Percentiles rank a stretch among this genome's conserved stretches.
Evolutionary conservation across 2,329 filamentous ascomycete species (phyloP).

Genomic region (Sclerotinia subarctica): DNA sequence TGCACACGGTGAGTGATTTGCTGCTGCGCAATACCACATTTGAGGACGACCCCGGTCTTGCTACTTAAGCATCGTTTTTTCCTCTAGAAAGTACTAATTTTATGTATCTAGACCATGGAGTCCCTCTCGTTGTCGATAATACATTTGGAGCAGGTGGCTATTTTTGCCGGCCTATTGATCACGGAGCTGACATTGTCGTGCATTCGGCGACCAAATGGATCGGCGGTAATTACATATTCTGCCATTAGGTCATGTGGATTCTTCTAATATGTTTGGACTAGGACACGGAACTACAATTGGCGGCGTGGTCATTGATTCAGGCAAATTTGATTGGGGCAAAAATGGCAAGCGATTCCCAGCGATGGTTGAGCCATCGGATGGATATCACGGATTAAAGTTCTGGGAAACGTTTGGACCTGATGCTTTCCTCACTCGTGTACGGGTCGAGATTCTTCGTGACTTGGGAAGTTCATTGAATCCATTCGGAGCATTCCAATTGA

Average conservation of each 20-base stretch:
- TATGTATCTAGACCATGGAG: slow-evolving; percentile 42
- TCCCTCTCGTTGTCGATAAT: slow-evolving; percentile 73
- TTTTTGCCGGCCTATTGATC: slow-evolving; percentile 79
- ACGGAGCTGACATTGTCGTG: slow-evolving; percentile 89
- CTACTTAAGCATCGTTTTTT: neutral
- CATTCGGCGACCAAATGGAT: slow-evolving; percentile 98
- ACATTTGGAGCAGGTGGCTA: slow-evolving; percentile 92
- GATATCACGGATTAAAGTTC: slow-evolving; percentile 92
- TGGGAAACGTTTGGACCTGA: slow-evolving; percentile 85
- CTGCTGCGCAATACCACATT: neutral
- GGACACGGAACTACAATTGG: slow-evolving; percentile 90
- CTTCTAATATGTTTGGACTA: neutral
- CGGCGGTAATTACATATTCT: slow-evolving; percentile 43
- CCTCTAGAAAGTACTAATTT: neutral
- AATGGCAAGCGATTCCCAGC: slow-evolving; percentile 85
- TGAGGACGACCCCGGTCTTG: no score
- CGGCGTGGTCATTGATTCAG: slow-evolving; percentile 80
- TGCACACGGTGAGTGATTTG: slow-evolving; percentile 55
- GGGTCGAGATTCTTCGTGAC: slow-evolving; percentile 87
- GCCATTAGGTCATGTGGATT: neutral
- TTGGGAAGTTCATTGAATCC: slow-evolving; percentile 80
- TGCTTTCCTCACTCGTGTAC: slow-evolving; percentile 77
- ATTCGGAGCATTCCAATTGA: slow-evolving; percentile 86
- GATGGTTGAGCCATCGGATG: slow-evolving; percentile 81
- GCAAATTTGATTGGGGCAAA: slow-evolving; percentile 92